Base-by-base conservation (phyloP, 257 asterid genomes). In the Solanum tarijense region DNA sequence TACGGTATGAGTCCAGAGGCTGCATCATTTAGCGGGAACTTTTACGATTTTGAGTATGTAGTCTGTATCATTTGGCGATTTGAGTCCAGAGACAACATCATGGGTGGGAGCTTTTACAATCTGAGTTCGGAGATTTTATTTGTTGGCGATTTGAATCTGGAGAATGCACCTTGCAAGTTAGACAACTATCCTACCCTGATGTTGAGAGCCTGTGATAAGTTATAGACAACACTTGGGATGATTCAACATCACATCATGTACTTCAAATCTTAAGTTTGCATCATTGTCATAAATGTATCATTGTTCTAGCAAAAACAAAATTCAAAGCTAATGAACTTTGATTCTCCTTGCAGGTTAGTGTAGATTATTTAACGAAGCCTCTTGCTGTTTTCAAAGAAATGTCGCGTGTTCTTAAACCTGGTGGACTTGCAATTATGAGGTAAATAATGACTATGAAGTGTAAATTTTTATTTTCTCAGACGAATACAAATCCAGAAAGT, bases 281-380 rank as follows among this genome's bases (percentile, higher is more conserved):
- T 48, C 18, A 2, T 6, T 82, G 20, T 29, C 69, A 18, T 5
- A 31, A 18, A 48, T 29, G 38, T 5, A 46, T 20, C 21, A 16
- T 48, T 16, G 43, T n/a, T 73, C 9, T 76, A 23, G 73, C 23
- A 23, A n/a, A 32, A 52, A 7, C 48, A 41, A 3, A 11, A 27
- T 85, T 66, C 20, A 85, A 38, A 35, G 60, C 62, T 35, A 34
- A n/a, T 85, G 79, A 21, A 12, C 83, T 73, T 48, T 32, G 35
- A 20, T 62, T 52, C 89, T 89, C 90, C 88, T 86, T 90, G 89
- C 94, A 96, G 99, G 98, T 96, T 65, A 96, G 99, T 78, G 98
- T 96, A n/a, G 99, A 96, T 89, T 96, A 96, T 91, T 89, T 97
- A 83, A 90, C 95, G 9, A 97, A 97, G 91, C 99, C 98, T 88